Evolutionary conservation across 257 asterid genomes (phyloP).

Genomic region (Solanum chilense): DNA sequence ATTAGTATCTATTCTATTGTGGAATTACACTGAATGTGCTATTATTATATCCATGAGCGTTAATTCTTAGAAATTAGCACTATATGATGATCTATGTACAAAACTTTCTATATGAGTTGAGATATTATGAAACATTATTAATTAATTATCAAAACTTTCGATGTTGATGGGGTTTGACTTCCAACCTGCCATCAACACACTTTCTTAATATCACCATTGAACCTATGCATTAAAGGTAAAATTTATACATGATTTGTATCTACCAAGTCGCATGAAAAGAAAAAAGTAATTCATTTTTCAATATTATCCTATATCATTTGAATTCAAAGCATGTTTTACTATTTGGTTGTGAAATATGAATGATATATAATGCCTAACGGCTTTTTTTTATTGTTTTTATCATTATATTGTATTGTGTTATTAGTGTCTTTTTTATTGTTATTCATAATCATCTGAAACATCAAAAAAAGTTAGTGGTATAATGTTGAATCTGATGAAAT

Average conservation of each 20-base stretch:
- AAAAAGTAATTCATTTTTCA: too few relatives aligned
- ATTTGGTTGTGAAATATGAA: too few relatives aligned
- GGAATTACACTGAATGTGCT: background rate
- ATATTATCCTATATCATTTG: too few relatives aligned
- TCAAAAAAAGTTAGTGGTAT: background rate
- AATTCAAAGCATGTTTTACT: too few relatives aligned
- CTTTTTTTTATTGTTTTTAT: background rate
- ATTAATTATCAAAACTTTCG: background rate
- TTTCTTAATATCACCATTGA: background rate
- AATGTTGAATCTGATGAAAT: background rate
- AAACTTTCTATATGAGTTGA: background rate
- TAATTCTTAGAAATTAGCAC: background rate
- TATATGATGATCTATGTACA: background rate
- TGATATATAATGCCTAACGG: too few relatives aligned
- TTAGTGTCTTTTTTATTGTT: too few relatives aligned
- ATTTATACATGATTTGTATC: too few relatives aligned
- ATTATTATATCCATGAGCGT: background rate
- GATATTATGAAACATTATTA: background rate
- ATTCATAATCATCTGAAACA: too few relatives aligned
- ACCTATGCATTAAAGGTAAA: background rate
- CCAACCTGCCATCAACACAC: background rate
- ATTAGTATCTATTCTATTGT: background rate
- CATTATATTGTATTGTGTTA: too few relatives aligned
- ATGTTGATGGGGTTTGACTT: background rate
- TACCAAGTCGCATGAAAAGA: too few relatives aligned